These are phyloP conservation scores for Apiotrichum domesticum DNA, from an alignment of 1,284 basidiomycete species.

Conservation along the genomic window DNA sequence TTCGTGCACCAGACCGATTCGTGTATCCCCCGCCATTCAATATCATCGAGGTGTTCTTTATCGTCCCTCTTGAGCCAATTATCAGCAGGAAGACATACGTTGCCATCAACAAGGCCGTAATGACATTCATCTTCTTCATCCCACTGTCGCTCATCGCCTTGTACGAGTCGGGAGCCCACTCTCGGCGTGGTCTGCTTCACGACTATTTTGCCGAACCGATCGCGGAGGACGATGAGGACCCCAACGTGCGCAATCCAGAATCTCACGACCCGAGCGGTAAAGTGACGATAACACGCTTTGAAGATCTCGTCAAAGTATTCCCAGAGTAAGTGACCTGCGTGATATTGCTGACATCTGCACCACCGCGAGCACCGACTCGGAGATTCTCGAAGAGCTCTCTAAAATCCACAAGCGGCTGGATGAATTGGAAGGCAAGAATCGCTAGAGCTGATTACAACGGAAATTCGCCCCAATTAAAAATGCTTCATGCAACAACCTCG, in stretches of 20 bases:
- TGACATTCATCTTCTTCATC: slow-evolving; percentile 71
- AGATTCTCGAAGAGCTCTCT: too few relatives aligned
- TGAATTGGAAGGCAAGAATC: too few relatives aligned
- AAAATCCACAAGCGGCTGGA: too few relatives aligned
- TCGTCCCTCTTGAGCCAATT: slow-evolving; percentile 74
- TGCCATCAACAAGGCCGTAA: slow-evolving; percentile 68
- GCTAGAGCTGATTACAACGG: too few relatives aligned
- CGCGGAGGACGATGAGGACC: slow-evolving; percentile 60
- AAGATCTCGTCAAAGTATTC: slow-evolving; percentile 66
- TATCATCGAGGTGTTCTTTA: slow-evolving; percentile 64
- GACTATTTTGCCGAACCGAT: slow-evolving; percentile 58
- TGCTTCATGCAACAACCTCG: too few relatives aligned
- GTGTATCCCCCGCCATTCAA: slow-evolving; percentile 58
- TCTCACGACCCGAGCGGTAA: slow-evolving; percentile 49
- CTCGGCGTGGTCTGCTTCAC: slow-evolving; percentile 54
- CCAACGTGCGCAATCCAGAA: slow-evolving; percentile 56
- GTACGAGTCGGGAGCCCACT: slow-evolving; percentile 62
- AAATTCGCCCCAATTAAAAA: too few relatives aligned
- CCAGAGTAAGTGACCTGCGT: slow-evolving; percentile 45
- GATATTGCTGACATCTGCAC: too few relatives aligned
- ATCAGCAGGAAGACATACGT: slow-evolving; percentile 29
- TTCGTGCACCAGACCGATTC: slow-evolving; percentile 64
- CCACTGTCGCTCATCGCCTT: slow-evolving; percentile 69
- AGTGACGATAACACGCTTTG: slow-evolving; percentile 70
- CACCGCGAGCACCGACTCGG: too few relatives aligned